phyloP scores from a whole-genome alignment of 2,329 filamentous ascomycete species.

The Seiridium unicorne region DNA sequence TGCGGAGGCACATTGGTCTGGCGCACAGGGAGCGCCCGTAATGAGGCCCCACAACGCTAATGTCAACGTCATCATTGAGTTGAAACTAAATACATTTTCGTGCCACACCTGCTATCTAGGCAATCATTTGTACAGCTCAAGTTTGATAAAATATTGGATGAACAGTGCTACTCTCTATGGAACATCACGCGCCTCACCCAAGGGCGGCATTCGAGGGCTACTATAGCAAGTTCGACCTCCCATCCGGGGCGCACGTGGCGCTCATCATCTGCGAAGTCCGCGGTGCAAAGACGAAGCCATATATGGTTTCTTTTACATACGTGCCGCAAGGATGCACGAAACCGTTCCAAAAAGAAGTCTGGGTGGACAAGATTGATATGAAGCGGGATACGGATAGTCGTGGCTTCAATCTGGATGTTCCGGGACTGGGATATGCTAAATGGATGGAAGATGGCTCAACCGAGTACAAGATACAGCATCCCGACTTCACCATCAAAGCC shows the following conservation, averaged over 20 bases:
- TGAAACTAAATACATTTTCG: too few relatives aligned
- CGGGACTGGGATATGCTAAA: neutral
- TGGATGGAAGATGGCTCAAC: neutral
- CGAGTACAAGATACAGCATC: neutral
- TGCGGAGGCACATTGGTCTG: too few relatives aligned
- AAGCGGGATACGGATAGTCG: neutral
- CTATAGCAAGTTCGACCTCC: neutral
- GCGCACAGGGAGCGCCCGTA: neutral
- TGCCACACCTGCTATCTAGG: neutral
- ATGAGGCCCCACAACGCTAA: neutral
- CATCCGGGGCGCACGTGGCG: neutral
- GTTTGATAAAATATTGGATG: neutral
- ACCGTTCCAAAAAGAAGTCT: neutral
- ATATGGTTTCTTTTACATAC: neutral
- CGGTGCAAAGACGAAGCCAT: neutral
- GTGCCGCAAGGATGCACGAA: neutral
- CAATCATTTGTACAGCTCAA: neutral
- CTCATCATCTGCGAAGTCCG: neutral
- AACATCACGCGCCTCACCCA: neutral
- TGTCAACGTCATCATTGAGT: neutral
- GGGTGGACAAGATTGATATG: neutral
- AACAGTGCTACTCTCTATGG: neutral
- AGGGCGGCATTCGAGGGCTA: neutral
- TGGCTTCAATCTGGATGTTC: neutral
- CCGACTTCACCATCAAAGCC: neutral